Evolutionary conservation across 1,284 basidiomycete species (phyloP).

Genomic region (Termitomyces sp.): DNA sequence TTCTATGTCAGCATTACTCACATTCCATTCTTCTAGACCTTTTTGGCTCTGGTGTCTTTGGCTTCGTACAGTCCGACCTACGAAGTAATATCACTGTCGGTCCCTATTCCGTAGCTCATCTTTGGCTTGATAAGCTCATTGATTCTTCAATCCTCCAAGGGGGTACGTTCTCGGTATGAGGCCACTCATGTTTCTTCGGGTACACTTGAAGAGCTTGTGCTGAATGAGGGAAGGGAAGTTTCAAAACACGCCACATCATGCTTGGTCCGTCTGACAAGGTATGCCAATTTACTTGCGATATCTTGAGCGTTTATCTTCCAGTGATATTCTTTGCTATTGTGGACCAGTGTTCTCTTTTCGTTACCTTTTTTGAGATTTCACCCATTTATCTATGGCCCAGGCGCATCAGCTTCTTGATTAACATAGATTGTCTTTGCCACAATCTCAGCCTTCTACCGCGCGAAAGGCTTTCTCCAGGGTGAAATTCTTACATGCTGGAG

Average conservation of each 20-base stretch:
- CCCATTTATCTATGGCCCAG: no score
- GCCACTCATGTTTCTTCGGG: slow-evolving; percentile 47
- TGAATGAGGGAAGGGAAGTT: slow-evolving; percentile 41
- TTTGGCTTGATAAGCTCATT: slow-evolving; percentile 5
- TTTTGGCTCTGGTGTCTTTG: slow-evolving; percentile 83
- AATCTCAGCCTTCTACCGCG: background rate
- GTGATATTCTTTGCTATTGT: background rate
- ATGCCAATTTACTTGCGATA: background rate
- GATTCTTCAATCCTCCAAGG: slow-evolving; percentile 39
- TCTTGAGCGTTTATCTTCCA: background rate
- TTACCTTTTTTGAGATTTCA: background rate
- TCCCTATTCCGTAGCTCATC: slow-evolving; percentile 17
- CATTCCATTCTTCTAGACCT: slow-evolving; percentile 52
- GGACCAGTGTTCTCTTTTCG: background rate
- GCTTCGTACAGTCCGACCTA: slow-evolving; percentile 88
- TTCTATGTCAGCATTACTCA: background rate
- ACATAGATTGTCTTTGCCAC: no score
- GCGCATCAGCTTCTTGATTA: background rate
- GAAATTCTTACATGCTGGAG: background rate
- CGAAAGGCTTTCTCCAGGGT: background rate
- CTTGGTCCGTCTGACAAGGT: slow-evolving; percentile 51
- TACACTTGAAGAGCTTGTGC: slow-evolving; percentile 80
- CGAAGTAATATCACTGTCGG: slow-evolving; percentile 81
- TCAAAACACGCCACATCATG: slow-evolving; percentile 47
- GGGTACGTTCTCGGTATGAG: slow-evolving; percentile 71